These are phyloP conservation scores for Penicillium rolfsii DNA, from an alignment of 2,329 filamentous ascomycete species.

Conservation along the genomic window DNA sequence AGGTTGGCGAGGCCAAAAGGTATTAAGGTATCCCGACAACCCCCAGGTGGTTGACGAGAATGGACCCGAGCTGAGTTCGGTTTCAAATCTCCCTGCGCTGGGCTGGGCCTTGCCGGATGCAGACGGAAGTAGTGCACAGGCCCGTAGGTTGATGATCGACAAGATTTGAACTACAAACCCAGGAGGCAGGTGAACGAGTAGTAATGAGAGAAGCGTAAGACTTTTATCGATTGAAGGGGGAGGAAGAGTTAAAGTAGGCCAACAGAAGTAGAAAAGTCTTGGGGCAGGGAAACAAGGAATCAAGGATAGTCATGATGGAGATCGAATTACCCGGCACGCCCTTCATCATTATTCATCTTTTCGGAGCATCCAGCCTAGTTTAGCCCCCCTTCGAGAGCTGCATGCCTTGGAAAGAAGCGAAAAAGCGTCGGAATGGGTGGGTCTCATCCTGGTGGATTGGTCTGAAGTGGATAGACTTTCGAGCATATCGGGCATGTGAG, in stretches of 20 bases:
- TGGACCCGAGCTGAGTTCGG: background rate
- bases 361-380: conserved; percentile 11
- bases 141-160: background rate
- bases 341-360: background rate
- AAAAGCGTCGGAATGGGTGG: background rate
- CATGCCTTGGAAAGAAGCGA: background rate
- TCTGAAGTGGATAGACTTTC: background rate
- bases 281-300: conserved; percentile 12
- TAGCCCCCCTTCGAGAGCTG: background rate
- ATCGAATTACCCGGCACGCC: conserved; percentile 13
- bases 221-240: background rate
- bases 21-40: background rate
- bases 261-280: conserved; percentile 3
- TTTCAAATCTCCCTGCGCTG: conserved; percentile 7
- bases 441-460: background rate
- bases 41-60: background rate
- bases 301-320: background rate
- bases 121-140: conserved; percentile 20
- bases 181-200: background rate
- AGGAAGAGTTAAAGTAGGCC: too few species aligned
- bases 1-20: background rate
- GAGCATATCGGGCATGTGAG: background rate
- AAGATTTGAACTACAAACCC: background rate
- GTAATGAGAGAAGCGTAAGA: background rate
- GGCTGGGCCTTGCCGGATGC: conserved; percentile 10